Conservation (phyloP, 768 basidiomycete species). For the Hericium alpestre region DNA sequence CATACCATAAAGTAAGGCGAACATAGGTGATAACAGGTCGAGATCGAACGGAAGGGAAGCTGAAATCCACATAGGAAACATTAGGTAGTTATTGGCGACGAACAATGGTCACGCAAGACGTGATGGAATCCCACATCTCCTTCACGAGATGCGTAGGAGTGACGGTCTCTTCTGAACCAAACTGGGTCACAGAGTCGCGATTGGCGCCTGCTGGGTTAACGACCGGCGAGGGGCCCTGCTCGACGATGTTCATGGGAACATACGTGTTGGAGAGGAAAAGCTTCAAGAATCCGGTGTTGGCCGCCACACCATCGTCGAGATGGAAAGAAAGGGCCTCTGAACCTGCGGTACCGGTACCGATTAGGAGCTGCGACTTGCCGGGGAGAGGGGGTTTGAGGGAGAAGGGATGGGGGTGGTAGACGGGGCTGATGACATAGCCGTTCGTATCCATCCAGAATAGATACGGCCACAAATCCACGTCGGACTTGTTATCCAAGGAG, state of each 20-base stretch:
- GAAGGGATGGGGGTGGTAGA: constrained; percentile 40
- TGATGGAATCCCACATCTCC: constrained; percentile 22
- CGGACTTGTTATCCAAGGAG: constrained; percentile 38
- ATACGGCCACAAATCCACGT: constrained; percentile 51
- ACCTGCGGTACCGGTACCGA: constrained; percentile 30
- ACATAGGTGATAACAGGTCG: no score
- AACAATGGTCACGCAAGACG: constrained; percentile 20
- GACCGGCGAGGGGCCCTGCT: constrained; percentile 25
- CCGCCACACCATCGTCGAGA: constrained; percentile 24
- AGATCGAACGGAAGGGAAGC: no score
- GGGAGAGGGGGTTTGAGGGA: constrained; percentile 32
- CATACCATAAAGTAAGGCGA: no score
- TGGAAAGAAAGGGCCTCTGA: constrained; percentile 39
- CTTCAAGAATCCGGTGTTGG: constrained; percentile 44
- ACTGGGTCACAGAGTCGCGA: background rate
- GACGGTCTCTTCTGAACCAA: background rate
- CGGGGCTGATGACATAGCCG: constrained; percentile 40
- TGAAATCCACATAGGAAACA: no score
- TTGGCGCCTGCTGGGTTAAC: background rate
- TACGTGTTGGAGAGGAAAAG: constrained; percentile 45
- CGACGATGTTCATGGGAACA: constrained; percentile 37
- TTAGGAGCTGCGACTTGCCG: constrained; percentile 29
- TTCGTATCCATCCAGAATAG: constrained; percentile 51
- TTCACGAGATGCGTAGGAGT: constrained; percentile 1
- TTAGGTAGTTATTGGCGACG: background rate